A percentile compares a stretch with the other conserved stretches of the same genome.
These are phyloP conservation scores for Adansonia grandidieri DNA, from an alignment of 441 rosid genomes.

Conservation along the genomic window DNA sequence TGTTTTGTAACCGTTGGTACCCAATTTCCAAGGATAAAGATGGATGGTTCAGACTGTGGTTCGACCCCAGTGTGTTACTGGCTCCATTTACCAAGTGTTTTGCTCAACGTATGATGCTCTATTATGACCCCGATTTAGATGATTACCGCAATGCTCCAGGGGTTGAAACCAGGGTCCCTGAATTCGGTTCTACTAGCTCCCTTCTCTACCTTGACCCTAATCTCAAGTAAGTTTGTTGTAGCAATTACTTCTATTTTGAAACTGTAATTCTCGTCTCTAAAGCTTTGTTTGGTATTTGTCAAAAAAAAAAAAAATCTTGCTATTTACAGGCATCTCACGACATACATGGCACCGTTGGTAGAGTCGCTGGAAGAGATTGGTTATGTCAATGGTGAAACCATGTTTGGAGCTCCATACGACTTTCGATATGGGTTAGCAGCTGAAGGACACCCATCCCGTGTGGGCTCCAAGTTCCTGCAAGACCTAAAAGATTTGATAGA, in stretches of 20 bases:
- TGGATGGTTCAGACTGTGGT: slow-evolving; percentile 94
- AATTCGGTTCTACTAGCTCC: slow-evolving; percentile 73
- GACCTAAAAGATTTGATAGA: slow-evolving; percentile 68
- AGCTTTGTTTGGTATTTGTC: not conserved
- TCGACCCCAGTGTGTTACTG: slow-evolving; percentile 66
- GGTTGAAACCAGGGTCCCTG: slow-evolving; percentile 62
- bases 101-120: slow-evolving; percentile 71
- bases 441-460: slow-evolving; percentile 61
- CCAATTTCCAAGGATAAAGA: slow-evolving; percentile 51
- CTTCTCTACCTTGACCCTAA: slow-evolving; percentile 71
- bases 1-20: slow-evolving; percentile 59
- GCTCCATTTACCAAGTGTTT: slow-evolving; percentile 80
- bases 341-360: slow-evolving; percentile 74
- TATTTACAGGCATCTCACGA: slow-evolving; percentile 54
- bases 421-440: slow-evolving; percentile 79
- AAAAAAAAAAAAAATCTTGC: not conserved
- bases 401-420: slow-evolving; percentile 86
- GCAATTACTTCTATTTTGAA: not conserved
- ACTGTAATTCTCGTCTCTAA: not conserved
- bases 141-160: slow-evolving; percentile 81
- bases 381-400: slow-evolving; percentile 56
- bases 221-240: slow-evolving; percentile 59
- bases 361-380: slow-evolving; percentile 60
- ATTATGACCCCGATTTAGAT: slow-evolving; percentile 59
- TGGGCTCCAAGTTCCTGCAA: slow-evolving; percentile 64